Evolutionary conservation across 352 stramenopile species (phyloP).

Genomic region (Salisapilia sapeloensis): DNA sequence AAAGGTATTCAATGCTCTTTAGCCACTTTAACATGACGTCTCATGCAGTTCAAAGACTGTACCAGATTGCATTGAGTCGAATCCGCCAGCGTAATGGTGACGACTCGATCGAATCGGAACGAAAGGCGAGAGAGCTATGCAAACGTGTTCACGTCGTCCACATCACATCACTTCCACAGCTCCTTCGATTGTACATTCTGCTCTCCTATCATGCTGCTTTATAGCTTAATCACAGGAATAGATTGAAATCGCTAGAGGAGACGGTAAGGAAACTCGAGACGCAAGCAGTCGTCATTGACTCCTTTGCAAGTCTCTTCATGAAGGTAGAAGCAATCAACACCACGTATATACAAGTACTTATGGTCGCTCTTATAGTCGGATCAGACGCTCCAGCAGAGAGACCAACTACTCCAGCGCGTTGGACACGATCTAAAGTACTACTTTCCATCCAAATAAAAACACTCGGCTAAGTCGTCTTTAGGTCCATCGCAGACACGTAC

Average conservation of each 20-base stretch:
- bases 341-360: no score
- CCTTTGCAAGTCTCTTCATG: constrained; percentile 32
- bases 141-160: constrained; percentile 23
- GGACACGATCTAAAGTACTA: constrained; percentile 9
- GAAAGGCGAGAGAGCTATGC: constrained; percentile 10
- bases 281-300: constrained; percentile 63
- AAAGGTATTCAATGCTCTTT: constrained; percentile 1
- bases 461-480: neutral
- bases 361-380: no score
- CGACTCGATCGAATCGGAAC: constrained; percentile 7
- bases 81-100: constrained; percentile 7
- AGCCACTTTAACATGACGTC: neutral
- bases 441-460: neutral
- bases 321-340: no score
- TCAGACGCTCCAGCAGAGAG: constrained; percentile 7
- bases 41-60: constrained; percentile 9
- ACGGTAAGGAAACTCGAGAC: constrained; percentile 19
- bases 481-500: constrained; percentile 24
- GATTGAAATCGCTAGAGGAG: constrained; percentile 36
- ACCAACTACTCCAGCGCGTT: constrained; percentile 6
- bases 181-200: constrained; percentile 1
- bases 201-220: neutral
- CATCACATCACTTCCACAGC: neutral
- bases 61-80: constrained; percentile 23
- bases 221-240: constrained; percentile 4